These are phyloP conservation scores for Paecilomyces formosus DNA, from an alignment of 2,329 filamentous ascomycete genomes.

Conservation along the genomic window DNA sequence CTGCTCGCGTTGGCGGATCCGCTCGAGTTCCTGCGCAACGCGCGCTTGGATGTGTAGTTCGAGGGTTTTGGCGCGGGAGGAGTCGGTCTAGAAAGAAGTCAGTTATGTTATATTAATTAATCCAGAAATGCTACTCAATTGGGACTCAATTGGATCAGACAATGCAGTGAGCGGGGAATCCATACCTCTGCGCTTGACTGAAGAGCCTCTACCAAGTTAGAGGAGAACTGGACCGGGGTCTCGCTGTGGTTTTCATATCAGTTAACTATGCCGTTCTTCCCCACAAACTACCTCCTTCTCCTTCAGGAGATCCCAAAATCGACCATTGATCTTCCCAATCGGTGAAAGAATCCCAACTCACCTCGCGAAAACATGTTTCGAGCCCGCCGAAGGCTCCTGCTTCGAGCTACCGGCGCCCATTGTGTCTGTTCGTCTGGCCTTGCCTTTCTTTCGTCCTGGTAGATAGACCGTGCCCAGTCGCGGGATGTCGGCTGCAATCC, in stretches of 20 bases:
- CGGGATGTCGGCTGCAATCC: background rate
- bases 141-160: background rate
- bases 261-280: background rate
- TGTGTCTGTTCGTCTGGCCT: constrained; percentile 16
- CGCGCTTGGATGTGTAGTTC: constrained; percentile 86
- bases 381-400: constrained; percentile 41
- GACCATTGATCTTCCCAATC: constrained; percentile 9
- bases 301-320: constrained; percentile 6
- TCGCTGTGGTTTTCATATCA: constrained; percentile 35
- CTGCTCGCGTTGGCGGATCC: constrained; percentile 63
- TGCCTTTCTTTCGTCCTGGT: constrained; percentile 7
- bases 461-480: background rate
- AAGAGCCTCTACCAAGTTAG: constrained; percentile 72
- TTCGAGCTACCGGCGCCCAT: constrained; percentile 61
- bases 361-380: constrained; percentile 58
- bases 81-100: constrained; percentile 63
- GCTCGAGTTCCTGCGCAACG: constrained; percentile 76
- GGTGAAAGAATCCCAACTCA: constrained; percentile 28
- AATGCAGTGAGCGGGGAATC: background rate
- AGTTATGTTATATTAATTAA: constrained; percentile 1
- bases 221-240: constrained; percentile 64
- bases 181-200: constrained; percentile 79
- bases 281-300: constrained; percentile 20
- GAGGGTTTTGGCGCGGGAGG: constrained; percentile 70
- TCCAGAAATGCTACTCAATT: constrained; percentile 2